Evolutionary conservation across 1,139 yeast species (phyloP), one percentile per base, ranked within the genome.

Genomic region (Saccharomyces hybrid): DNA sequence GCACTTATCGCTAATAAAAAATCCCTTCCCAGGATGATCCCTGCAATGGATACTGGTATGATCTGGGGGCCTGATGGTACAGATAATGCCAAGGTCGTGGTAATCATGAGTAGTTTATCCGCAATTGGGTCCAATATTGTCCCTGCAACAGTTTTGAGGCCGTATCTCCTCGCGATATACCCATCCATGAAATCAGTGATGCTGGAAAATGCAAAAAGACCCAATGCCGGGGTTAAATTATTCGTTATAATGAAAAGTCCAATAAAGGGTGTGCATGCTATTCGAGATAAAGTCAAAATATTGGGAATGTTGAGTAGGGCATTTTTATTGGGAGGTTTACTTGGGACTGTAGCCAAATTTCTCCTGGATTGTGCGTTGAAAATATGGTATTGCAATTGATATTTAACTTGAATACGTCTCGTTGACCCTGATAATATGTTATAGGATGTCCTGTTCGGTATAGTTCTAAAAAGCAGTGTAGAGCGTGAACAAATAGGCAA

Each of bases 111-210:
- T 26, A 88, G 75, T 70, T 95, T 95, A 68, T 95, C 99, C 0
- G 99, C 99, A 75, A 90, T 78, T 0, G 99, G 99, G 66, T 95
- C 99, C 47, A 95, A 75, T 23, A 95, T 85, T 0, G 97, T 86
- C 0, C 99, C 99, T 4, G 91, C 80, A 1, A 88, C 84, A 0
- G 96, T 84, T 63, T 83, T 81, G 79, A 86, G 76, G 54, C 89
- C 83, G 75, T 73, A 91, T 57, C 72, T 79, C 53, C 99, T 77
- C 7, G 99, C 99, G 61, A 95, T 81, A 65, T 73, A 88, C 0
- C 99, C 99, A 69, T 95, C 99, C 26, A 91, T 72, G 61, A 88
- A 84, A 69, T 95, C 99, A 0, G 99, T 91, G 9, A 90, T 69
- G 61, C 97, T 88, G 0, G 97, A 90, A 64, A 88, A 89, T 0